phyloP scores from a whole-genome alignment of 495 filamentous ascomycete species.

The Peziza echinospora region DNA sequence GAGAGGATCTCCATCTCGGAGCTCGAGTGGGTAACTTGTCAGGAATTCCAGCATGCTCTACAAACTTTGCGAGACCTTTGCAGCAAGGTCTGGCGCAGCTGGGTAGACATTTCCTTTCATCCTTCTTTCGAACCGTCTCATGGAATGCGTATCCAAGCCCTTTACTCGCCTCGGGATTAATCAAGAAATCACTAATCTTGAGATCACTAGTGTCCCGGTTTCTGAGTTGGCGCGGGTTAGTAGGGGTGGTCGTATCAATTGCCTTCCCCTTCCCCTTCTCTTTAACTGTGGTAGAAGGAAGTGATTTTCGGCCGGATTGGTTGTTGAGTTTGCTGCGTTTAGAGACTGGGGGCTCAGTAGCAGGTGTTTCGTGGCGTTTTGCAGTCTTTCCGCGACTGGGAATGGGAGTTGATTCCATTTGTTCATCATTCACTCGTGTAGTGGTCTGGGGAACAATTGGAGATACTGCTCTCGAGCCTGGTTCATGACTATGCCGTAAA shows the following conservation, averaged over 20 bases:
- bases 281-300: background rate
- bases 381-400: background rate
- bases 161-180: constrained; percentile 54
- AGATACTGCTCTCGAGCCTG: no score
- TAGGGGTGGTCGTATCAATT: background rate
- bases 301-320: background rate
- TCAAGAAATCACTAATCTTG: constrained; percentile 45
- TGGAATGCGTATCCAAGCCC: constrained; percentile 53
- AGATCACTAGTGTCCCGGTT: constrained; percentile 3
- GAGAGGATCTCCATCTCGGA: constrained; percentile 16
- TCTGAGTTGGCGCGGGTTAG: background rate
- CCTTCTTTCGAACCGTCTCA: constrained; percentile 50
- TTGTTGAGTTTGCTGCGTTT: background rate
- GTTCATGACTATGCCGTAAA: background rate
- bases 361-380: background rate
- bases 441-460: background rate
- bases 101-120: constrained; percentile 51
- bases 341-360: background rate
- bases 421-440: background rate
- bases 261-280: background rate
- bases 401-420: background rate
- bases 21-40: constrained; percentile 3
- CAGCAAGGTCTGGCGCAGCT: constrained; percentile 46
- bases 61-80: constrained; percentile 9
- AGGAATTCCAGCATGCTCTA: constrained; percentile 14